phyloP scores from a whole-genome alignment of 805 yeast genomes.

The Candida nanaspora region DNA sequence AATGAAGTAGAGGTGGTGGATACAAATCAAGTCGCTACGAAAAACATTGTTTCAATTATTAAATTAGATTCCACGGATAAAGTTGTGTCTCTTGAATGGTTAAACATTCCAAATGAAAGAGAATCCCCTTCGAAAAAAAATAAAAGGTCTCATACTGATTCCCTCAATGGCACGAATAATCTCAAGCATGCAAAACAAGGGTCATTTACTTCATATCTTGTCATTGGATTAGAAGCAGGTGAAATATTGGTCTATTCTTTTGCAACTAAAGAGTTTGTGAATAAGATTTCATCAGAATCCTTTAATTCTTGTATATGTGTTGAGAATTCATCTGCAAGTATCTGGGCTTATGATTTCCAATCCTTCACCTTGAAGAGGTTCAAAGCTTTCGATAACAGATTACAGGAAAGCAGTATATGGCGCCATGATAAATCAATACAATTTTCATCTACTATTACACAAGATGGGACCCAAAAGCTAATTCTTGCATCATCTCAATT shows the following conservation, averaged over 20 bases:
- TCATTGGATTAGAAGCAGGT: slow-evolving; percentile 15
- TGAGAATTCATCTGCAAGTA: slow-evolving; percentile 15
- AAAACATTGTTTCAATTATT: slow-evolving; percentile 23
- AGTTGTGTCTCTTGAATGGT: slow-evolving; percentile 32
- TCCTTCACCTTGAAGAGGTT: slow-evolving; percentile 17
- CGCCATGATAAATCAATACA: slow-evolving; percentile 14
- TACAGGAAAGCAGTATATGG: slow-evolving; percentile 9
- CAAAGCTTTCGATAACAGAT: slow-evolving; percentile 15
- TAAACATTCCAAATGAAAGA: slow-evolving; percentile 5
- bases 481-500: slow-evolving; percentile 24
- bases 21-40: slow-evolving; percentile 15
- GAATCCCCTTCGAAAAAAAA: background rate
- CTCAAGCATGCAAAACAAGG: background rate
- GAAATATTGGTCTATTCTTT: slow-evolving; percentile 40
- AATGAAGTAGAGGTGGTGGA: slow-evolving; percentile 37
- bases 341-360: slow-evolving; percentile 24
- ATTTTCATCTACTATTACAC: slow-evolving; percentile 17
- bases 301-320: slow-evolving; percentile 21
- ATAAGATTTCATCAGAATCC: slow-evolving; percentile 27
- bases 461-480: slow-evolving; percentile 6
- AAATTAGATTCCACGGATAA: slow-evolving; percentile 35
- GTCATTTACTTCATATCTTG: background rate
- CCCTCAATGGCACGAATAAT: background rate
- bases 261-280: slow-evolving; percentile 27
- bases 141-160: background rate